Evolutionary conservation across 371 early-diverging fungal genomes (phyloP), one percentile per base, ranked within the genome.

Genomic region (Smittium mucronatum): DNA sequence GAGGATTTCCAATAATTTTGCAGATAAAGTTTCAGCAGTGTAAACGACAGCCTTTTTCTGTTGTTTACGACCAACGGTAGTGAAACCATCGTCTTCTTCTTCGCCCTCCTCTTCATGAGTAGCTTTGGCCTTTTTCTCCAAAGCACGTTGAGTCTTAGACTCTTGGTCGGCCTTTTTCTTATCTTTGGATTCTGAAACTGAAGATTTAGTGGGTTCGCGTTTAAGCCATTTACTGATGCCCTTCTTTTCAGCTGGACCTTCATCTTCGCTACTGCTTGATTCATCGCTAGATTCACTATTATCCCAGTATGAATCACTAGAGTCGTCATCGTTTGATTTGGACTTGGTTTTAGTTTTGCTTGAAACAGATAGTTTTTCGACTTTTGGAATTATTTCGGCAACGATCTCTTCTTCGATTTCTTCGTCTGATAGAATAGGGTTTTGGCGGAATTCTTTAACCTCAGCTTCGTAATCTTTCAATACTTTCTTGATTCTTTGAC

Each of bases 401-500:
- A 30, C 68, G 21, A 25, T 69, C 11, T 34, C 67, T 57, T 36
- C 59, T 8, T 25, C 73, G 47, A 65, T 47, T 29, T 70, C 75
- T 11, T 74, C 77, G 16, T 72, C 78, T 1, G 78, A 78, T 36
- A 68, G 64, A 35, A 68, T 47, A 11, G 81, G 81, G 70, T 81
- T 81, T 34, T 72, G 81, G 71, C 85, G 83, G 78, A 87, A 94
- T 72, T 82, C 85, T 63, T 84, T 82, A 58, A 97, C 85, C 68
- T 86, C 83, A 8, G 76, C 77, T 73, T 92, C 90, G 69, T 85
- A 87, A 63, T 80, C 75, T 81, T 92, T 93, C 78, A 84, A 85
- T 81, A 88, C 83, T 86, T 95, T 94, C 81, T 87, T 89, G 75
- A 95, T 72, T 78, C 91, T 92, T 77, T 93, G 93, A 84, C 91